phyloP scores from a whole-genome alignment of 176 grass and related monocot genomes.

The Triticum urartu region DNA sequence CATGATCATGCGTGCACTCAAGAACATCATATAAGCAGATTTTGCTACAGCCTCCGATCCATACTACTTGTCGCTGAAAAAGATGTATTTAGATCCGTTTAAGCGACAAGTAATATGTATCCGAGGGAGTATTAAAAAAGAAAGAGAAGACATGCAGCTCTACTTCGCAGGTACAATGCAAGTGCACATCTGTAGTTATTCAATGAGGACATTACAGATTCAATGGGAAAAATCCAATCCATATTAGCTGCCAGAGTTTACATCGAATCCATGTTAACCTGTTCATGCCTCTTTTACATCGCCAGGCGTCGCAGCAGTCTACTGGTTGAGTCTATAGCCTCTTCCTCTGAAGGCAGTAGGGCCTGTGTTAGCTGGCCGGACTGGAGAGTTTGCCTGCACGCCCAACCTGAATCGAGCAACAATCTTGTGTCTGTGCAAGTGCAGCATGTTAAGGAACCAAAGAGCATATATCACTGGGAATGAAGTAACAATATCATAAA shows the following conservation, averaged over 20 bases:
- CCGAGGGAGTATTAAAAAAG: background rate
- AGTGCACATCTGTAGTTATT: background rate
- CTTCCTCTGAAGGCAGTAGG: constrained; percentile 68
- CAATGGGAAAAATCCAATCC: background rate
- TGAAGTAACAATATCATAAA: background rate
- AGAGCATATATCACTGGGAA: background rate
- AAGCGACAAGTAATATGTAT: no score
- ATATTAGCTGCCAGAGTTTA: constrained; percentile 7
- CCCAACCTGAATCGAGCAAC: constrained; percentile 67
- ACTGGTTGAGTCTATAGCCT: constrained; percentile 68
- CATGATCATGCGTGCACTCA: background rate
- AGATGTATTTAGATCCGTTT: no score
- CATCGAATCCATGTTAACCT: background rate
- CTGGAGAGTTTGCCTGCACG: constrained; percentile 43
- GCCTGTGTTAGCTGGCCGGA: constrained; percentile 29
- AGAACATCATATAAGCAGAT: background rate
- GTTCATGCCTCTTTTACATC: constrained; percentile 11
- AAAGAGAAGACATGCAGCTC: background rate
- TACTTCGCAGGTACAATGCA: background rate
- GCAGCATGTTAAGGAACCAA: constrained; percentile 58
- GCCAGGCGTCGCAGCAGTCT: constrained; percentile 1
- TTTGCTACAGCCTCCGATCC: no score
- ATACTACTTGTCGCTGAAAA: no score
- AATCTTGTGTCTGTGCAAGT: constrained; percentile 76
- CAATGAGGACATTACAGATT: background rate